These are phyloP conservation scores for Wickerhamiella brachini DNA, from an alignment of 805 yeast species.

Conservation along the genomic window DNA sequence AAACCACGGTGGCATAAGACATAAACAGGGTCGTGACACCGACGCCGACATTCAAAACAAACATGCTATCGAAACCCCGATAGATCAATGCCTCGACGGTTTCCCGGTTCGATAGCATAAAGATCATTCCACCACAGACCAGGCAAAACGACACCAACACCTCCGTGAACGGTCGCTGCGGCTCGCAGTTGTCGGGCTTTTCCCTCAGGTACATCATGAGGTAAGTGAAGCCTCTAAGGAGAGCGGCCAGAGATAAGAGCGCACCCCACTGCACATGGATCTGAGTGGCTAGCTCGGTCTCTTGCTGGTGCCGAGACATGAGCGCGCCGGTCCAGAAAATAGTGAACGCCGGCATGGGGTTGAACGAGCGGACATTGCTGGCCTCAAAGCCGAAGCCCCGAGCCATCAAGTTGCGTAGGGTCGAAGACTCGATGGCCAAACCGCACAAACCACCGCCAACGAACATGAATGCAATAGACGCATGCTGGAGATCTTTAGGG, in stretches of 20 bases:
- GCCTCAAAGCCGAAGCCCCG: conserved; percentile 11
- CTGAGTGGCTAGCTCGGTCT: conserved; percentile 58
- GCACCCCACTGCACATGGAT: conserved; percentile 92
- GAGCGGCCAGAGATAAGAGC: conserved; percentile 67
- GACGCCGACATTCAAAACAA: conserved; percentile 73
- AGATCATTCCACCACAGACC: conserved; percentile 77
- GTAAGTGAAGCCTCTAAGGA: conserved; percentile 57
- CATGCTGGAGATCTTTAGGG: conserved; percentile 83
- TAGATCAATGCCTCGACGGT: conserved; percentile 68
- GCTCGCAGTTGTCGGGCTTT: conserved; percentile 24
- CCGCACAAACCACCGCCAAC: conserved; percentile 92
- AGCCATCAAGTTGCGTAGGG: conserved; percentile 18
- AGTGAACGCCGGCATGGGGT: conserved; percentile 87
- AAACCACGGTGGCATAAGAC: conserved; percentile 74
- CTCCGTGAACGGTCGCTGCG: conserved; percentile 78
- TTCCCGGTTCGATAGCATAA: conserved; percentile 86
- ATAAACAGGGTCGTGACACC: conserved; percentile 66
- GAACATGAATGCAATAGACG: conserved; percentile 78
- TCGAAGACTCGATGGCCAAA: conserved; percentile 52
- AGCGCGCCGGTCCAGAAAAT: conserved; percentile 93
- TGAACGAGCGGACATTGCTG: conserved; percentile 47
- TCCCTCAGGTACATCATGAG: conserved; percentile 34
- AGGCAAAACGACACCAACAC: conserved; percentile 64
- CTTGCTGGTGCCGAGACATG: conserved; percentile 91
- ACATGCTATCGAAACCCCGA: conserved; percentile 77